Conservation (phyloP, 371 early-diverging fungal species). For the Syncephalastrum racemosum region DNA sequence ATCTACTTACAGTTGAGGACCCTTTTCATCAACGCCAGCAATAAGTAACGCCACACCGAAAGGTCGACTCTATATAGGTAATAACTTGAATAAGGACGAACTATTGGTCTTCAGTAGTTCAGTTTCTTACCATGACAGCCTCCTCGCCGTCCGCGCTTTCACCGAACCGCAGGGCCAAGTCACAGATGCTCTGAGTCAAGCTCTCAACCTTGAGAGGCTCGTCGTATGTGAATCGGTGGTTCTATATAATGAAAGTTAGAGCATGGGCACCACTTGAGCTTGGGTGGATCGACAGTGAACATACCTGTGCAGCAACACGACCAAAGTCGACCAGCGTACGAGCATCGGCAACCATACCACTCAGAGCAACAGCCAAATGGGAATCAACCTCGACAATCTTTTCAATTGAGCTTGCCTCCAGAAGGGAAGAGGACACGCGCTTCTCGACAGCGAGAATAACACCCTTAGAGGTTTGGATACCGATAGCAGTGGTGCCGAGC, state of each 20-base stretch:
- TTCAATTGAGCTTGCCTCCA: slow-evolving; percentile 94
- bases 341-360: slow-evolving; percentile 96
- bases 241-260: slow-evolving; percentile 50
- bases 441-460: slow-evolving; percentile 97
- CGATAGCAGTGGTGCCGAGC: slow-evolving; percentile 97
- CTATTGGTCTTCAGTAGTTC: no score
- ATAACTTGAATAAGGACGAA: not conserved
- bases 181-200: slow-evolving; percentile 96
- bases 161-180: slow-evolving; percentile 95
- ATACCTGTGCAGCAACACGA: slow-evolving; percentile 92
- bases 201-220: slow-evolving; percentile 95
- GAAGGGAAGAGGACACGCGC: slow-evolving; percentile 88
- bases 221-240: slow-evolving; percentile 94
- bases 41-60: slow-evolving; percentile 99
- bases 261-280: not conserved
- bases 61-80: slow-evolving; percentile 82
- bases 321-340: slow-evolving; percentile 98
- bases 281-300: slow-evolving; percentile 4
- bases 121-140: slow-evolving; percentile 82
- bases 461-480: slow-evolving; percentile 93
- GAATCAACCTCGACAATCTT: slow-evolving; percentile 95
- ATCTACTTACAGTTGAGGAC: slow-evolving; percentile 90
- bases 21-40: slow-evolving; percentile 96
- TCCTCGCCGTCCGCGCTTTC: slow-evolving; percentile 96
- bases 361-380: slow-evolving; percentile 96